Evolutionary conservation across 352 stramenopile species (phyloP).

Genomic region (Globisporangium yorkense): DNA sequence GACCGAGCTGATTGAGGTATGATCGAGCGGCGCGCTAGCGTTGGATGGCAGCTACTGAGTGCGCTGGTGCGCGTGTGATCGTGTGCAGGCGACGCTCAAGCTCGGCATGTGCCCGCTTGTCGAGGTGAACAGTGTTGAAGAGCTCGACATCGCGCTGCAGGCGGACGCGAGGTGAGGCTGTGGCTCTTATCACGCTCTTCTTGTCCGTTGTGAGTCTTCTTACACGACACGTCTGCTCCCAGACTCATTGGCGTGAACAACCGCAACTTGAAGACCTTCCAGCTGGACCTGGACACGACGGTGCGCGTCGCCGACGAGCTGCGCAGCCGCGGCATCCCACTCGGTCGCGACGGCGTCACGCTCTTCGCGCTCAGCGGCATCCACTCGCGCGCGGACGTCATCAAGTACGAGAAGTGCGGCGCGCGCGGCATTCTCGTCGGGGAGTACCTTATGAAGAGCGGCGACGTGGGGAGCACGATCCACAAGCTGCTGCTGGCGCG

Average conservation of each 20-base stretch:
- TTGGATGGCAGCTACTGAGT: not conserved
- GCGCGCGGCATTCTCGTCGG: constrained; percentile 92
- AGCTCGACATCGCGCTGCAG: constrained; percentile 93
- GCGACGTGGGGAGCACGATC: constrained; percentile 87
- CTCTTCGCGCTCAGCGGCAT: constrained; percentile 96
- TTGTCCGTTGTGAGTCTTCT: not conserved
- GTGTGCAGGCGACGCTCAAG: constrained; percentile 62
- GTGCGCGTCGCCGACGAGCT: constrained; percentile 87
- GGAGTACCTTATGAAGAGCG: constrained; percentile 97
- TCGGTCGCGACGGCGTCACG: constrained; percentile 72
- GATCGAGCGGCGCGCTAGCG: not conserved
- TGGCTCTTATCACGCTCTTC: not conserved
- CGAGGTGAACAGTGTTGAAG: constrained; percentile 93
- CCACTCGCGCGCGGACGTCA: constrained; percentile 89
- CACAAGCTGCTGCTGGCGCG: constrained; percentile 46
- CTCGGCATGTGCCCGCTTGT: constrained; percentile 97
- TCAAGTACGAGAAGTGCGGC: constrained; percentile 88
- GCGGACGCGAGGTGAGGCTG: constrained; percentile 67
- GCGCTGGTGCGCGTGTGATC: no score
- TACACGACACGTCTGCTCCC: not conserved
- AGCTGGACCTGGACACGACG: constrained; percentile 96
- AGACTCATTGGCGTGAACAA: constrained; percentile 98
- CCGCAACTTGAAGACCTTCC: constrained; percentile 97
- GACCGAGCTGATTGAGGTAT: constrained; percentile 51
- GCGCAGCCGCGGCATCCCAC: constrained; percentile 51